Conservation (phyloP, 1,284 basidiomycete species). For the Athelia sp. region DNA sequence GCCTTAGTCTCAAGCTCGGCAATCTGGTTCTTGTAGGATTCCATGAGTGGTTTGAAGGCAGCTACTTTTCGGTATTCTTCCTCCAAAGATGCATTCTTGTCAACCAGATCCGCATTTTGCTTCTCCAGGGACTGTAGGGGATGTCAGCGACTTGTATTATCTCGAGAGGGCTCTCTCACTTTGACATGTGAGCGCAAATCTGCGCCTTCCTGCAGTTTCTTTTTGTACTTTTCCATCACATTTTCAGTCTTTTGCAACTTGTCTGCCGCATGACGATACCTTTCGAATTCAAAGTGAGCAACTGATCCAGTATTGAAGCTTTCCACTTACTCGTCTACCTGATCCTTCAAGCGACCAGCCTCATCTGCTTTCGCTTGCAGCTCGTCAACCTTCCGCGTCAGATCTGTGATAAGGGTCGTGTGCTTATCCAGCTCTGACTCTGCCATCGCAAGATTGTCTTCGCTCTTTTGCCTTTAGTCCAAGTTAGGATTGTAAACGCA, state of each 20-base stretch:
- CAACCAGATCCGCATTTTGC: constrained; percentile 88
- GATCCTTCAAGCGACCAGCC: constrained; percentile 79
- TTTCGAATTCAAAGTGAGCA: constrained; percentile 21
- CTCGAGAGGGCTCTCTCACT: constrained; percentile 33
- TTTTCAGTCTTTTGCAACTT: constrained; percentile 92
- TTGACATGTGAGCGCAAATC: constrained; percentile 85
- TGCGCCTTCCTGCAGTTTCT: constrained; percentile 93
- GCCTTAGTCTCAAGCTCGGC: constrained; percentile 74
- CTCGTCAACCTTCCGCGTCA: constrained; percentile 79
- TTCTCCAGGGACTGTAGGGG: constrained; percentile 72
- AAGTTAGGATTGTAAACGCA: constrained; percentile 21
- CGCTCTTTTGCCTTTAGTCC: constrained; percentile 75
- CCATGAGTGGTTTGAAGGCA: constrained; percentile 85
- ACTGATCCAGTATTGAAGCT: background rate
- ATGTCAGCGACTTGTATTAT: background rate
- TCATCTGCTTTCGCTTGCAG: constrained; percentile 77
- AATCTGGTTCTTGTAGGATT: constrained; percentile 89
- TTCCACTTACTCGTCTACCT: constrained; percentile 82
- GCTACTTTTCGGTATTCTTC: constrained; percentile 87
- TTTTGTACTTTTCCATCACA: constrained; percentile 98
- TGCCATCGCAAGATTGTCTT: constrained; percentile 78
- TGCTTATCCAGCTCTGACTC: constrained; percentile 82
- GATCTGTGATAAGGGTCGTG: constrained; percentile 58
- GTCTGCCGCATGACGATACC: constrained; percentile 87
- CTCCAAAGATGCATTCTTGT: constrained; percentile 87